Evolutionary conservation across 169 alveolate species (phyloP), one percentile per base, ranked within the genome.

Genomic region (Eimeria acervulina): DNA sequence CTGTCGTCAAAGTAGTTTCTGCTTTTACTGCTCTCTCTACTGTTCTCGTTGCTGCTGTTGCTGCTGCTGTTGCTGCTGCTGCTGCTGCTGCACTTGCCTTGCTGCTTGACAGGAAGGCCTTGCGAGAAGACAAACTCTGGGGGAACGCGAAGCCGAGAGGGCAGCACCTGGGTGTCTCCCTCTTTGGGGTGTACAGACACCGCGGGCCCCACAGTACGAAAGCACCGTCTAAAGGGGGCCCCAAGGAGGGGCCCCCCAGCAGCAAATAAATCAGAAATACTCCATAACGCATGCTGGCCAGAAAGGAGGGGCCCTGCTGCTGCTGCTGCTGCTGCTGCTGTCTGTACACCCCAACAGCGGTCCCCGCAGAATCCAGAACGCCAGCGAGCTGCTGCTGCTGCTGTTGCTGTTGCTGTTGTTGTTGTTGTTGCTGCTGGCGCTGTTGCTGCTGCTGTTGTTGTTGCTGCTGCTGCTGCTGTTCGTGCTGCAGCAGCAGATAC

Each of bases 51-150:
- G 55, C 55, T 47, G 55, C 55, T 5, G 55, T 47, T 47, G 55
- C 55, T 47, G 55, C 55, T 47, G 55, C 55, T 47, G 55, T 12
- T 36, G 44, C 55, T 3, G 51, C 28, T 74, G 85, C 59, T 74
- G 52, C 85, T 74, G 52, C 70, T 47, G 90, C 70, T 44, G 90
- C 68, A 47, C 90, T 80, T 80, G 90, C 90, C 90, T 44, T 80
- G 90, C 23, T 80, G 70, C 68, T 80, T 80, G 42, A 80, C 68
- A 31, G 63, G 40, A 31, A 80, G 90, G 40, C 44, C 90, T 28
- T 80, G 40, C 5, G 90, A 70, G 40, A 80, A 59, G 51, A 80
- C 68, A 26, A 44, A 80, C 17, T 40, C 90, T 2, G 63, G 47
- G 23, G 90, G 68, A 15, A 80, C 70, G 21, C 42, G 42, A 23